phyloP scores from a whole-genome alignment of 1,284 basidiomycete species.

The Pseudozyma hubeiensis region DNA sequence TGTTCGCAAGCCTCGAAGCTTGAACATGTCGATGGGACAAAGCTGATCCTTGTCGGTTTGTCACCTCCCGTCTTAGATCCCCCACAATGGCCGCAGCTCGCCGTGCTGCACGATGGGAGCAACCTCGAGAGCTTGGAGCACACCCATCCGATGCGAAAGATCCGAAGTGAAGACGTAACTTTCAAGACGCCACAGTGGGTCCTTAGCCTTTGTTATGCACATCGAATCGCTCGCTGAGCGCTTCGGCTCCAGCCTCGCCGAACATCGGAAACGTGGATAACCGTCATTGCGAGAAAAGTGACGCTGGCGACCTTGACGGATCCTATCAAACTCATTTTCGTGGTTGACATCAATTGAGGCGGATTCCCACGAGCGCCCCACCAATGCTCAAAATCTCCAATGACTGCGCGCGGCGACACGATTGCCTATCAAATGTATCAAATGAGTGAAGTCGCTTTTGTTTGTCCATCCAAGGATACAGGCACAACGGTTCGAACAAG shows the following conservation, averaged over 20 bases:
- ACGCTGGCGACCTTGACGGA: not conserved
- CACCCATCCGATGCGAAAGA: slow-evolving; percentile 21
- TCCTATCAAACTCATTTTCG: slow-evolving; percentile 2
- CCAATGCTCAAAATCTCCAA: not conserved
- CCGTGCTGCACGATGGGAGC: no score
- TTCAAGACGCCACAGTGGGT: not conserved
- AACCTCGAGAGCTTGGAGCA: slow-evolving; percentile 5
- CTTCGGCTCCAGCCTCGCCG: slow-evolving; percentile 20
- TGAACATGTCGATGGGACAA: no score
- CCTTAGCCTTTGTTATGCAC: not conserved
- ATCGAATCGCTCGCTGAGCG: not conserved
- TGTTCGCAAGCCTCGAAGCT: no score
- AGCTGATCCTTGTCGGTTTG: no score
- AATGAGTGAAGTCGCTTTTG: not conserved
- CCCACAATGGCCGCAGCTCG: no score
- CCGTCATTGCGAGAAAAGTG: not conserved
- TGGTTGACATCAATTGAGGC: not conserved
- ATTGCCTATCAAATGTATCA: not conserved
- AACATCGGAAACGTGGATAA: slow-evolving; percentile 11
- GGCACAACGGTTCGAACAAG: not conserved
- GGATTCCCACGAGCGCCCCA: not conserved
- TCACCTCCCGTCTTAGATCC: no score
- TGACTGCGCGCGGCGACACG: not conserved
- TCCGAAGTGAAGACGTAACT: slow-evolving; percentile 21
- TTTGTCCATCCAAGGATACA: slow-evolving; percentile 26